Base-by-base conservation (phyloP, 352 stramenopile genomes). In the Phytophthora pseudosyringae region DNA sequence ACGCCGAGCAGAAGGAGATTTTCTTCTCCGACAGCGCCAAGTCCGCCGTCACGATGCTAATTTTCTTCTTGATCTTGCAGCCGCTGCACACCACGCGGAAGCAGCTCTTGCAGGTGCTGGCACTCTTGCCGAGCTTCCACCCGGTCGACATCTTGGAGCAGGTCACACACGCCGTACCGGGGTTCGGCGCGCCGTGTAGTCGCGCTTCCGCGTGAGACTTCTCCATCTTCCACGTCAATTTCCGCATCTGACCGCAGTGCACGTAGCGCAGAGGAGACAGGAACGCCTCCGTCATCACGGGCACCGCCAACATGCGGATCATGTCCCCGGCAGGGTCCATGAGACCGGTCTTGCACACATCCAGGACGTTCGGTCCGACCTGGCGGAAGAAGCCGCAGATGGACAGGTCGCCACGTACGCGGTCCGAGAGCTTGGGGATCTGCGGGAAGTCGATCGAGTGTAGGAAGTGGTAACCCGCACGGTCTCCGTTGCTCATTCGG, bases 241-340 rank as follows among this genome's bases (percentile, higher is more conserved):
- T 90, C 6, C 84, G 79, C 78, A 86, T 86, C 51, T 86, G 78
- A 12, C 69, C 74, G 56, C 78, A 90, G 41, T 80, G 59, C 5
- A 76, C 68, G 48, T 76, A 73, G 7, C 64, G 64, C 21, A 70
- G 32, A 1, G 64, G 46, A 31, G 76, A 80, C 26, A 84, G 40
- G 38, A 89, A 71, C 2, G 57, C 60, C 12, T 80, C 64, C 25
- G 71, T 68, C 48, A 70, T 70, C 12, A 78, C 75, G 9, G 60
- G 69, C 16, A 77, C 64, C 0, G 64, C 69, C 1, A 78, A 29
- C 52, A 76, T 67, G 44, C 71, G 71, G 43, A 83, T 67, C 54
- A 89, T 63, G 10, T 75, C 69, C n/a, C 74, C 74, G 0, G 58
- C 44, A 15, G 65, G 60, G 15, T 82, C 63, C 29, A 86, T 52